phyloP scores from a whole-genome alignment of 2,329 filamentous ascomycete species.

The Colletotrichum nymphaeae region DNA sequence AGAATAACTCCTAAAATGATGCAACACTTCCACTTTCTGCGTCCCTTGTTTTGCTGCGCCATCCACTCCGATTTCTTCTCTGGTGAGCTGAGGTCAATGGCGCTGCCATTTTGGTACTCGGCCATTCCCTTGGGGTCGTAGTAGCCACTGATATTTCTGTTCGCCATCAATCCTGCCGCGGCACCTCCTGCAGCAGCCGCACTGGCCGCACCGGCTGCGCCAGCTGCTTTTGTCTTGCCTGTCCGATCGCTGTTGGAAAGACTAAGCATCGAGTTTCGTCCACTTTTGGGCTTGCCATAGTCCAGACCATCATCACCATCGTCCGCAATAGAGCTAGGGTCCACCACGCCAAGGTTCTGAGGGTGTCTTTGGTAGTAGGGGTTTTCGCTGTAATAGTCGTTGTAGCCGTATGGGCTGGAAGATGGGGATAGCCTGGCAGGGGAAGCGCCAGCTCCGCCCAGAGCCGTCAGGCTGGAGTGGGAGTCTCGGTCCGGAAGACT shows the following conservation, averaged over 20 bases:
- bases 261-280: constrained; percentile 71
- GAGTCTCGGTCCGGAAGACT: constrained; percentile 51
- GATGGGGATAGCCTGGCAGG: constrained; percentile 54
- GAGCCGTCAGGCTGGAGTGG: constrained; percentile 54
- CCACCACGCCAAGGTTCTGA: constrained; percentile 69
- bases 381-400: constrained; percentile 68
- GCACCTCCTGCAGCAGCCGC: constrained; percentile 61
- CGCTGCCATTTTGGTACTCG: constrained; percentile 37
- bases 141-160: constrained; percentile 51
- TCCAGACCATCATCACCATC: constrained; percentile 88
- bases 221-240: constrained; percentile 33
- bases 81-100: constrained; percentile 7
- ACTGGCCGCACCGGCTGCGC: constrained; percentile 55
- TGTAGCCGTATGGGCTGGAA: constrained; percentile 61
- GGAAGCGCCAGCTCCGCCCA: constrained; percentile 47
- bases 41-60: constrained; percentile 66
- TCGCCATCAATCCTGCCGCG: constrained; percentile 51
- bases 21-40: constrained; percentile 77
- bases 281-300: constrained; percentile 53
- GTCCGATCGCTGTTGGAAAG: constrained; percentile 58
- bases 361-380: constrained; percentile 71
- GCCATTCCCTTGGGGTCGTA: constrained; percentile 66
- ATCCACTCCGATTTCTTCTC: constrained; percentile 77
- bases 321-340: constrained; percentile 85
- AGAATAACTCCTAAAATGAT: constrained; percentile 73